These are phyloP conservation scores for Daldinia loculata DNA, from an alignment of 495 filamentous ascomycete species.

Conservation along the genomic window DNA sequence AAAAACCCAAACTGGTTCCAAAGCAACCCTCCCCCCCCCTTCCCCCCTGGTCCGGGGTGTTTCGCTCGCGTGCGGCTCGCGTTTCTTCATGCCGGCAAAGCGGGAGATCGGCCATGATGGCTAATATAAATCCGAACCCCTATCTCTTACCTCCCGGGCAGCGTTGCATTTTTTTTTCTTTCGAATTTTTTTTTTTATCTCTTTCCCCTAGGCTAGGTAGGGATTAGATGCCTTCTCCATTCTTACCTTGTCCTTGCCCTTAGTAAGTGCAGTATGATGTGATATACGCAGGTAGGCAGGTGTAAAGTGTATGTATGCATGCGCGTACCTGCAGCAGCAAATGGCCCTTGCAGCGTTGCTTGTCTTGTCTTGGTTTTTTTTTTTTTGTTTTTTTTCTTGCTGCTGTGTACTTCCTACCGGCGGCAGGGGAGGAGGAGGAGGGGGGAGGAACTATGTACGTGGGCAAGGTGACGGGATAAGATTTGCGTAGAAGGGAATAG, in stretches of 20 bases:
- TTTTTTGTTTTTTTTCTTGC: too few species aligned
- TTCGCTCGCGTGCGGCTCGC: constrained; percentile 11
- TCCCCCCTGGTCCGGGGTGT: background rate
- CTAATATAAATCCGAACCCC: constrained; percentile 31
- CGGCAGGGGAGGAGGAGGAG: background rate
- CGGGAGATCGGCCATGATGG: constrained; percentile 33
- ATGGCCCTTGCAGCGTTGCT: constrained; percentile 9
- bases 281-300: background rate
- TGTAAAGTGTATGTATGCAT: background rate
- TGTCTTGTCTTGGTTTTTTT: too few species aligned
- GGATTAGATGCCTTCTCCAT: background rate
- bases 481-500: background rate
- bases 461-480: background rate
- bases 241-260: background rate
- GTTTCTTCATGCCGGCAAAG: constrained; percentile 15
- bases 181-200: background rate
- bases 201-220: background rate
- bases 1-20: background rate
- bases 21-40: background rate
- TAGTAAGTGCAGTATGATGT: background rate
- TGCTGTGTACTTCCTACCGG: too few species aligned
- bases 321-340: background rate
- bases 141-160: constrained; percentile 1
- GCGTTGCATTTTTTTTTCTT: constrained; percentile 2
- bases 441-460: too few species aligned